Conservation (phyloP, 371 early-diverging fungal species). For the Syncephalastrum racemosum region DNA sequence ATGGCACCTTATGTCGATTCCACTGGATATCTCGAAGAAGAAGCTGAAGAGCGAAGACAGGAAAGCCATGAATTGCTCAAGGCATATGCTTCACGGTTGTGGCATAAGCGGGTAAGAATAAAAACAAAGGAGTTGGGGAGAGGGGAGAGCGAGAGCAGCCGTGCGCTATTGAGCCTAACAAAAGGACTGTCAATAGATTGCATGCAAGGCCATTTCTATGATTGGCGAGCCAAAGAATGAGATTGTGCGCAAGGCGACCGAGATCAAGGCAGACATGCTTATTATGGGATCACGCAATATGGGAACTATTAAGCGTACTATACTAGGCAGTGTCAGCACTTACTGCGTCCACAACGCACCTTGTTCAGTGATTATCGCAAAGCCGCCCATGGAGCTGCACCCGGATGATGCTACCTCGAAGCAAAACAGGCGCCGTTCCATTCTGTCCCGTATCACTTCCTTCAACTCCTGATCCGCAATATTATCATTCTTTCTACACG, state of each 20-base stretch:
- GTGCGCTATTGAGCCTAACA: too few species aligned
- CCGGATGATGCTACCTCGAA: too few species aligned
- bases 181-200: constrained; percentile 25
- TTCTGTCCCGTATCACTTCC: too few species aligned
- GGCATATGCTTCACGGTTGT: constrained; percentile 29
- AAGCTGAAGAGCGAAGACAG: constrained; percentile 35
- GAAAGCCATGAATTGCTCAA: constrained; percentile 43
- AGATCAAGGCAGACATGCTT: constrained; percentile 55
- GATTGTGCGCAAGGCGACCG: constrained; percentile 51
- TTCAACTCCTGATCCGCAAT: too few species aligned
- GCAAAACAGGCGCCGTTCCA: too few species aligned
- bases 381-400: constrained; percentile 9
- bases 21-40: constrained; percentile 35
- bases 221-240: constrained; percentile 59
- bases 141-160: too few species aligned
- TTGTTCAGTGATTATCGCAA: constrained; percentile 49
- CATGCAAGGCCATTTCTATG: constrained; percentile 61
- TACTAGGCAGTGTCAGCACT: constrained; percentile 59
- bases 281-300: constrained; percentile 61
- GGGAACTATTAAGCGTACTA: constrained; percentile 51
- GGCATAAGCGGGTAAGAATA: constrained; percentile 26
- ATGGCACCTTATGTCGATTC: constrained; percentile 42
- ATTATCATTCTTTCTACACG: too few species aligned
- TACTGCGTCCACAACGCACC: constrained; percentile 52
- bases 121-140: too few species aligned